A percentile compares a stretch with the other conserved stretches of the same genome.
Evolutionary conservation across 495 filamentous ascomycete species (phyloP).

Genomic region (Tetracladium setigerum): DNA sequence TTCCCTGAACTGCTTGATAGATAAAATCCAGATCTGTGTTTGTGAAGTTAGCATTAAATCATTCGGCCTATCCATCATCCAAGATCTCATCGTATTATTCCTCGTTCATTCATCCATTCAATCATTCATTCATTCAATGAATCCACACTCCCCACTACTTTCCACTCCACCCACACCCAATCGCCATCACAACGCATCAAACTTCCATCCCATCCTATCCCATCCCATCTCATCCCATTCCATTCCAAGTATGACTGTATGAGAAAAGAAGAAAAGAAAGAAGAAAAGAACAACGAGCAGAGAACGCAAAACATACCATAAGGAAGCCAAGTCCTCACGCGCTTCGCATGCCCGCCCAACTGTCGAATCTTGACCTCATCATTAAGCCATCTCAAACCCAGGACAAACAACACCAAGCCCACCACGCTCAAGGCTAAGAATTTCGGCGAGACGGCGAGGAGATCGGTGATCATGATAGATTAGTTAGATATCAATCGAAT

Average conservation of each 20-base stretch:
- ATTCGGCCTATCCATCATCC: too few species aligned
- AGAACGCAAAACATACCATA: conserved; percentile 20
- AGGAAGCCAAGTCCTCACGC: conserved; percentile 21
- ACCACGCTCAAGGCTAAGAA: conserved; percentile 19
- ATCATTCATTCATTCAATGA: too few species aligned
- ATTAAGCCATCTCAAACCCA: conserved; percentile 18
- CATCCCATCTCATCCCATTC: too few species aligned
- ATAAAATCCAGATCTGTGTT: conserved; percentile 40
- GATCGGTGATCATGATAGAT: conserved; percentile 18
- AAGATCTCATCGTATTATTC: too few species aligned
- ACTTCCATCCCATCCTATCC: too few species aligned
- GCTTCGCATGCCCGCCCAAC: conserved; percentile 30
- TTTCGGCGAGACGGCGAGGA: conserved; percentile 31
- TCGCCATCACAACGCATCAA: too few species aligned
- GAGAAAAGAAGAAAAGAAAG: background rate
- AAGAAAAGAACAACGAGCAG: background rate
- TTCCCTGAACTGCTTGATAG: conserved; percentile 38
- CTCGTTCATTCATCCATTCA: too few species aligned
- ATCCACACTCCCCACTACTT: too few species aligned
- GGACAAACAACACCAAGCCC: conserved; percentile 21
- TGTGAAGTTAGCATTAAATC: too few species aligned
- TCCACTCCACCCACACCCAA: too few species aligned
- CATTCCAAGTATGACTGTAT: too few species aligned
- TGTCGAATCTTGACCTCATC: conserved; percentile 32
- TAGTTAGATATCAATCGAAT: too few species aligned